Evolutionary conservation across 2,329 filamentous ascomycete genomes (phyloP).

Genomic region (Aspergillus fumigatus): DNA sequence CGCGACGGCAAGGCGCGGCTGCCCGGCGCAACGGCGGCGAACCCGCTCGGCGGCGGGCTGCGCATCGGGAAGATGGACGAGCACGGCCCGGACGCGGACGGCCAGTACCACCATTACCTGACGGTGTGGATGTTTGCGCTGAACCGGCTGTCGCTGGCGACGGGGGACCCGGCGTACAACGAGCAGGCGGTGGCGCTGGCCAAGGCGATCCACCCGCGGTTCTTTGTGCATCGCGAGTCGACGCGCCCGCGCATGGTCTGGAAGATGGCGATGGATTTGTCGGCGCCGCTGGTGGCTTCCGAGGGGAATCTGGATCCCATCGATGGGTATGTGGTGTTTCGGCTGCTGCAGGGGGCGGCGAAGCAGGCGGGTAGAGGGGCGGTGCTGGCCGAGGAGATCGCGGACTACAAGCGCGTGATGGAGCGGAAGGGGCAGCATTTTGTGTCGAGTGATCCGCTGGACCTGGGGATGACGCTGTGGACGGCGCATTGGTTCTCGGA

Average conservation of each 20-base stretch:
- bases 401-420: conserved; percentile 50
- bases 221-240: conserved; percentile 41
- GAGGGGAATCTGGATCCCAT: conserved; percentile 56
- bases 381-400: conserved; percentile 47
- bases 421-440: conserved; percentile 40
- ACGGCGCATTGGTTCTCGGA: conserved; percentile 48
- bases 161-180: conserved; percentile 46
- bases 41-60: conserved; percentile 52
- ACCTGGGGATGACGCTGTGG: conserved; percentile 59
- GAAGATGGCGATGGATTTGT: conserved; percentile 53
- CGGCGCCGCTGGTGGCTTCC: conserved; percentile 43
- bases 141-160: conserved; percentile 49
- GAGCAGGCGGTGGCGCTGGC: conserved; percentile 50
- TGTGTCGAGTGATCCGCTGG: conserved; percentile 49
- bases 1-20: conserved; percentile 47
- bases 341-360: conserved; percentile 45
- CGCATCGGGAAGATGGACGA: conserved; percentile 54
- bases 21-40: conserved; percentile 48
- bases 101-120: conserved; percentile 60
- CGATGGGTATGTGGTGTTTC: conserved; percentile 50
- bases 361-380: conserved; percentile 24
- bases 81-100: conserved; percentile 50
- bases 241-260: conserved; percentile 47
- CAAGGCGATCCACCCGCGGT: conserved; percentile 49
- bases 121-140: conserved; percentile 62